phyloP scores from a whole-genome alignment of 2,329 filamentous ascomycete species.

The Ascochyta fabae region DNA sequence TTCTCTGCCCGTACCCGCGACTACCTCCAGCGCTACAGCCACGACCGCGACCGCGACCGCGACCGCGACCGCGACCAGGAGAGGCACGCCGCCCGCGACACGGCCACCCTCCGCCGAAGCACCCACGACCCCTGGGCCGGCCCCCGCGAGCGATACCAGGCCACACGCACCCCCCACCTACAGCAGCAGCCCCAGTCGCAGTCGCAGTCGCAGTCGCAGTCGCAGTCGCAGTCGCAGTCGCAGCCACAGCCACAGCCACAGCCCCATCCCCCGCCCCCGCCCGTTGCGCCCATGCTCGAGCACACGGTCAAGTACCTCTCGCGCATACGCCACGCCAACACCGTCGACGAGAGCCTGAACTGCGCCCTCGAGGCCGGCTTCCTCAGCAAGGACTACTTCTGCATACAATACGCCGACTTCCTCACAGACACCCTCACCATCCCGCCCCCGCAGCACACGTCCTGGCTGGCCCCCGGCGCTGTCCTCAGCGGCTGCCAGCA shows the following conservation, averaged over 20 bases:
- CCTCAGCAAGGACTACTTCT: constrained; percentile 59
- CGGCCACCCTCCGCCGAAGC: constrained; percentile 7
- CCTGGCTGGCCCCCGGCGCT: constrained; percentile 67
- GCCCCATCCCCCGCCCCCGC: constrained; percentile 28
- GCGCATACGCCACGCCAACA: constrained; percentile 60
- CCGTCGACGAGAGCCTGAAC: constrained; percentile 61
- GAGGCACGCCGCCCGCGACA: not conserved
- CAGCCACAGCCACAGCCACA: constrained; percentile 35
- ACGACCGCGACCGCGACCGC: constrained; percentile 44
- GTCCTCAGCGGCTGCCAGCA: constrained; percentile 68
- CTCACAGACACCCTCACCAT: constrained; percentile 62
- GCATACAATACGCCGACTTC: constrained; percentile 60
- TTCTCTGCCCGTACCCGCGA: constrained; percentile 48
- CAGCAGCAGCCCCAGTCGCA: constrained; percentile 8
- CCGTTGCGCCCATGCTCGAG: constrained; percentile 55
- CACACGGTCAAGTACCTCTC: constrained; percentile 68
- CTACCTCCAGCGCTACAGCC: constrained; percentile 50
- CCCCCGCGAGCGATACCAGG: constrained; percentile 29
- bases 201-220: constrained; percentile 29
- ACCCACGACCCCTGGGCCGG: constrained; percentile 42
- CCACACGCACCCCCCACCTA: constrained; percentile 20
- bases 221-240: constrained; percentile 33
- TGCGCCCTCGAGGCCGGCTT: constrained; percentile 62
- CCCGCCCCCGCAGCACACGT: constrained; percentile 60
- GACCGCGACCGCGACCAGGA: not conserved